Percentiles rank a stretch among this genome's conserved stretches.
Conservation (phyloP, 1,139 yeast species). For the Yamadazyma trypodendri region DNA sequence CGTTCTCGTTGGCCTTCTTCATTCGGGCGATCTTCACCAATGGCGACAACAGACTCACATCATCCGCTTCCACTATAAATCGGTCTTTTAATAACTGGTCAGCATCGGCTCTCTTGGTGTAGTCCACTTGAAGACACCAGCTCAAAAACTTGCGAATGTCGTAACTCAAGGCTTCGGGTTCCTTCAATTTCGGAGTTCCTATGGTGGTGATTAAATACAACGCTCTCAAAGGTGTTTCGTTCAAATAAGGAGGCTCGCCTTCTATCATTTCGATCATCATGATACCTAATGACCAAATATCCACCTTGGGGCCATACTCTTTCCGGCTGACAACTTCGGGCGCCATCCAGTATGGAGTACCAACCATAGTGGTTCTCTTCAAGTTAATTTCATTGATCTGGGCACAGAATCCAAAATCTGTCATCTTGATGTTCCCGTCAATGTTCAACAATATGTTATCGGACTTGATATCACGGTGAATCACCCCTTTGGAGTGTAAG, state of each 20-base stretch:
- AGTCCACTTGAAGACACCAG: slow-evolving; percentile 81
- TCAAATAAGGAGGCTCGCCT: slow-evolving; percentile 97
- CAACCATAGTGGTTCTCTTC: slow-evolving; percentile 96
- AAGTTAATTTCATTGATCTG: slow-evolving; percentile 83
- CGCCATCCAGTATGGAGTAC: slow-evolving; percentile 99
- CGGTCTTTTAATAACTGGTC: slow-evolving; percentile 68
- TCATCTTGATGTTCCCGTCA: slow-evolving; percentile 86
- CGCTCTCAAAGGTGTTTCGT: slow-evolving; percentile 92
- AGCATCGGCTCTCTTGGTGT: slow-evolving; percentile 82
- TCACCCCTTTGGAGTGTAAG: slow-evolving; percentile 89
- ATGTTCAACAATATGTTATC: slow-evolving; percentile 84
- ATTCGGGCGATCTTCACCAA: slow-evolving; percentile 82
- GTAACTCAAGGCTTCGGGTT: slow-evolving; percentile 75
- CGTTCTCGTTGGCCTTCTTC: slow-evolving; percentile 36
- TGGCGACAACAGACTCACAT: slow-evolving; percentile 76
- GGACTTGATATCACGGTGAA: slow-evolving; percentile 94
- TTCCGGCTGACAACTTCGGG: slow-evolving; percentile 95
- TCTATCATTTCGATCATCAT: slow-evolving; percentile 98
- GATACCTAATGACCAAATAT: slow-evolving; percentile 95
- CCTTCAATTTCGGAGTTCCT: slow-evolving; percentile 91
- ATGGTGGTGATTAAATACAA: slow-evolving; percentile 90
- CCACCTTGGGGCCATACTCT: slow-evolving; percentile 96
- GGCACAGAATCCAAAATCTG: slow-evolving; percentile 92
- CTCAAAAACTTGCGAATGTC: slow-evolving; percentile 68
- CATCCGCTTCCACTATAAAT: slow-evolving; percentile 73